Percentiles rank a stretch among this genome's conserved stretches.
Evolutionary conservation across 2,329 filamentous ascomycete species (phyloP).

Genomic region (Drechslerella stenobrocha): DNA sequence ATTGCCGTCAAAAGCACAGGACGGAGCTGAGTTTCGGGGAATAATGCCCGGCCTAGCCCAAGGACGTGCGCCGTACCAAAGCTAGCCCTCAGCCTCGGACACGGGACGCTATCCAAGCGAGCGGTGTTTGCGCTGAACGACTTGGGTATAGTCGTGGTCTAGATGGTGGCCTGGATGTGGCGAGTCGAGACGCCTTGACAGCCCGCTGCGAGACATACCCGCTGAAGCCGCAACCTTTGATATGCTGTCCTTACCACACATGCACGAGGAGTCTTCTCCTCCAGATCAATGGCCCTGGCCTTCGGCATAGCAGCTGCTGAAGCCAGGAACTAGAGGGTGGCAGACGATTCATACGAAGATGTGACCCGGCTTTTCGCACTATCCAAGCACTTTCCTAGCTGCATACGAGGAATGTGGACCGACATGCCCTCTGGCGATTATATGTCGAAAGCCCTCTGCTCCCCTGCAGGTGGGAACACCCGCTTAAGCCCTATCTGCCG

Average conservation of each 20-base stretch:
- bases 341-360: background rate
- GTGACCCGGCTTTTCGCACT: background rate
- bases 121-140: slow-evolving; percentile 6
- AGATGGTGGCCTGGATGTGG: slow-evolving; percentile 30
- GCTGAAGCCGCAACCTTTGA: slow-evolving; percentile 27
- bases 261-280: slow-evolving; percentile 12
- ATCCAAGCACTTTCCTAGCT: slow-evolving; percentile 22
- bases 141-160: slow-evolving; percentile 13
- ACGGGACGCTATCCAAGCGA: background rate
- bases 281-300: slow-evolving; percentile 16
- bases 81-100: slow-evolving; percentile 31
- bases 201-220: slow-evolving; percentile 41
- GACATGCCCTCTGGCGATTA: slow-evolving; percentile 14
- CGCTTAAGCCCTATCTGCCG: slow-evolving; percentile 42
- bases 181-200: slow-evolving; percentile 27
- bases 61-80: slow-evolving; percentile 14
- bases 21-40: slow-evolving; percentile 35
- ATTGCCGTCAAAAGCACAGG: slow-evolving; percentile 6
- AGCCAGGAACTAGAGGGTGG: background rate
- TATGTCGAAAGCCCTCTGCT: slow-evolving; percentile 20
- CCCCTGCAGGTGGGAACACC: slow-evolving; percentile 43
- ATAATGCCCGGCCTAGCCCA: slow-evolving; percentile 7
- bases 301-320: slow-evolving; percentile 14
- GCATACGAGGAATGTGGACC: slow-evolving; percentile 30
- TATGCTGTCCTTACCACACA: background rate